Evolutionary conservation across 2,329 filamentous ascomycete genomes (phyloP).

Genomic region (Leptosphaerulina australis): DNA sequence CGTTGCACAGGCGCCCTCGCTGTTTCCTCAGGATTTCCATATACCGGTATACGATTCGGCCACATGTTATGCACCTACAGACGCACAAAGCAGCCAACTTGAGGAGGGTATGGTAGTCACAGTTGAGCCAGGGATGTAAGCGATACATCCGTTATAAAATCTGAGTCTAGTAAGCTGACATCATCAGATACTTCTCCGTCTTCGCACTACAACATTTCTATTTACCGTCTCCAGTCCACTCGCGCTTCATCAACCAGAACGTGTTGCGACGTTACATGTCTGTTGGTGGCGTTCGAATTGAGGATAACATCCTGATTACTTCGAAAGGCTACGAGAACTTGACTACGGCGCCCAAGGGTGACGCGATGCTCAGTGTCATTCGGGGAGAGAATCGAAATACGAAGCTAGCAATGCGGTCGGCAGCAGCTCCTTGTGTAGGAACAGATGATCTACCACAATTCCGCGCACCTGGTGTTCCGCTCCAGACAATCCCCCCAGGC

Average conservation of each 20-base stretch:
- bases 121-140: conserved; percentile 59
- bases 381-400: conserved; percentile 11
- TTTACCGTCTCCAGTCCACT: conserved; percentile 72
- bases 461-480: conserved; percentile 38
- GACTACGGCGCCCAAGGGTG: conserved; percentile 73
- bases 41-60: conserved; percentile 38
- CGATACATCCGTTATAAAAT: neutral
- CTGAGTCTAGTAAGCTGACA: neutral
- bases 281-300: conserved; percentile 75
- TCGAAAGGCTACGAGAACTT: conserved; percentile 72
- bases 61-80: conserved; percentile 40
- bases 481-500: conserved; percentile 16
- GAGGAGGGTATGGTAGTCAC: conserved; percentile 63
- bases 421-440: neutral
- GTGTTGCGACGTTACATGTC: conserved; percentile 82
- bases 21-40: conserved; percentile 44
- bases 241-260: conserved; percentile 74
- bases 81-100: conserved; percentile 47
- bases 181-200: conserved; percentile 82
- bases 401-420: neutral
- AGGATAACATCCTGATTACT: conserved; percentile 77
- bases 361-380: conserved; percentile 66
- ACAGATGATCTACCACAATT: conserved; percentile 19
- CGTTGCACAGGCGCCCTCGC: conserved; percentile 31
- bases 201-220: conserved; percentile 82